Evolutionary conservation across 164 flowering plant species (phyloP).

Genomic region (Magnolia changhungtana): DNA sequence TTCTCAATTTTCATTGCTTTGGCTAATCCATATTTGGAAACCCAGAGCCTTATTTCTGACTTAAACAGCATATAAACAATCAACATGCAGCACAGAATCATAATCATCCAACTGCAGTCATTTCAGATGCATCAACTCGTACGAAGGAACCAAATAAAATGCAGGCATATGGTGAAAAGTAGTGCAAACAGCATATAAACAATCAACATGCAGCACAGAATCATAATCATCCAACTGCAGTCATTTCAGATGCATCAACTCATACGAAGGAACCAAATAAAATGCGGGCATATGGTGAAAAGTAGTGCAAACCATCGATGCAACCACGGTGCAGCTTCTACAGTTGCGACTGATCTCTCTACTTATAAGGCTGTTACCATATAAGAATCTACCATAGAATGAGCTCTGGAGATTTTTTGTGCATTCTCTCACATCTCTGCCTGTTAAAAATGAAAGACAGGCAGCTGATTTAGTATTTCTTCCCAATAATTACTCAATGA

Average conservation of each 20-base stretch:
- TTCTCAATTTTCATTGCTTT: neutral
- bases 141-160: neutral
- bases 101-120: neutral
- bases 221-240: neutral
- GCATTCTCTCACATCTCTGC: conserved; percentile 28
- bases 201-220: neutral
- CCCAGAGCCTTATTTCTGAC: neutral
- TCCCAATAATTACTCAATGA: too few species aligned
- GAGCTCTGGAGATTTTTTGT: conserved; percentile 28
- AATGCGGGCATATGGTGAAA: neutral
- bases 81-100: neutral
- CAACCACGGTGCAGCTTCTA: conserved; percentile 22
- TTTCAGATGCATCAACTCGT: neutral
- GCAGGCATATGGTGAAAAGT: conserved; percentile 5
- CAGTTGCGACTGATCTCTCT: conserved; percentile 15
- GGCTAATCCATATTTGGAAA: neutral
- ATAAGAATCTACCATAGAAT: conserved; percentile 21
- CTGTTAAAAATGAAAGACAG: conserved; percentile 30
- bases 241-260: neutral
- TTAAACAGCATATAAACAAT: neutral
- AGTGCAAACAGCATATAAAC: conserved; percentile 25
- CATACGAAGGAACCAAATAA: neutral
- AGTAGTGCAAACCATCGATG: conserved; percentile 48
- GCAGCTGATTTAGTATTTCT: neutral
- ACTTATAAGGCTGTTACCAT: conserved; percentile 15